phyloP scores from a whole-genome alignment of 176 grass and related monocot genomes.

The Areca catechu region DNA sequence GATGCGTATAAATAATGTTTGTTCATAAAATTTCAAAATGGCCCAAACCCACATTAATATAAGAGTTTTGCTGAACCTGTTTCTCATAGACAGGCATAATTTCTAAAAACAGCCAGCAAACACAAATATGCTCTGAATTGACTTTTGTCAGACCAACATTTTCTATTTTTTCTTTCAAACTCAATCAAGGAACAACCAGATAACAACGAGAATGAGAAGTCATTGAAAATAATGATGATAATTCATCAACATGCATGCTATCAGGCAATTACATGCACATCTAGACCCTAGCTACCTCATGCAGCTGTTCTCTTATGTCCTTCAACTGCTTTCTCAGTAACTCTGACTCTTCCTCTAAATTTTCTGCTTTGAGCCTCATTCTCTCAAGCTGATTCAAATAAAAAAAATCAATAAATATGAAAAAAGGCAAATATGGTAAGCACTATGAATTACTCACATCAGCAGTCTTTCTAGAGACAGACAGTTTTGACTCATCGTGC shows the following conservation, averaged over 20 bases:
- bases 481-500: conserved; percentile 57
- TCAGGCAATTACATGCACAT: background rate
- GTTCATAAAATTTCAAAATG: too few relatives aligned
- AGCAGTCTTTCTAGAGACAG: conserved; percentile 46
- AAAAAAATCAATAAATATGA: conserved; percentile 14
- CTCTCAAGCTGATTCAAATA: conserved; percentile 50
- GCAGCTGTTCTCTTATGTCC: conserved; percentile 50
- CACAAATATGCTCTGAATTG: too few relatives aligned
- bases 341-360: conserved; percentile 52
- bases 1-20: conserved; percentile 3
- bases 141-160: too few relatives aligned
- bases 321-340: conserved; percentile 53
- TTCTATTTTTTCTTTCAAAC: too few relatives aligned
- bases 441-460: conserved; percentile 46
- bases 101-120: background rate
- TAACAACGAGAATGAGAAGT: background rate
- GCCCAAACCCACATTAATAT: too few relatives aligned
- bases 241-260: too few relatives aligned
- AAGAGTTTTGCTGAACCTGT: too few relatives aligned
- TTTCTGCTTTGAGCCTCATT: conserved; percentile 60
- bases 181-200: too few relatives aligned
- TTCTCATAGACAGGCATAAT: conserved; percentile 9
- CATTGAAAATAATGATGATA: too few relatives aligned
- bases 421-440: conserved; percentile 12
- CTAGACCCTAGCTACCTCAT: conserved; percentile 36